Evolutionary conservation across 768 basidiomycete species (phyloP).

Genomic region (Lyophyllum decastes): DNA sequence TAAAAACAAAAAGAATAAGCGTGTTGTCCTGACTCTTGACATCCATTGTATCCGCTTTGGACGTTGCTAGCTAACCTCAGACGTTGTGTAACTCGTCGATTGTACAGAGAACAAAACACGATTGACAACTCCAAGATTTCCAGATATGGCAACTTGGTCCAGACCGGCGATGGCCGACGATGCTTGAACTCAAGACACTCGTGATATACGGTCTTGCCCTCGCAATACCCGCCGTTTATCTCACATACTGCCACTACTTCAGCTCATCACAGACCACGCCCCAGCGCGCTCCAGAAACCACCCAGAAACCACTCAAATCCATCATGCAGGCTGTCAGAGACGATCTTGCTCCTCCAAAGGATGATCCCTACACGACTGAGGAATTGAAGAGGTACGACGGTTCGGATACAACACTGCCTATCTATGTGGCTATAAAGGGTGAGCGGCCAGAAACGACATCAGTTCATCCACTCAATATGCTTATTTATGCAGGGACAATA

Average conservation of each 20-base stretch:
- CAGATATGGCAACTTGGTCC: neutral
- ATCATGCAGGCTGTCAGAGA: constrained; percentile 71
- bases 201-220: constrained; percentile 28
- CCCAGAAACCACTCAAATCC: constrained; percentile 42
- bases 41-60: neutral
- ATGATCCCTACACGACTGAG: constrained; percentile 73
- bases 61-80: neutral
- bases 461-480: neutral
- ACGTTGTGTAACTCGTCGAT: neutral
- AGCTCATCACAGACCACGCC: constrained; percentile 4
- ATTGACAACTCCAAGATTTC: neutral
- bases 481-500: constrained; percentile 63
- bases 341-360: constrained; percentile 70
- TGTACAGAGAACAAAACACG: neutral
- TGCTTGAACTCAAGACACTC: constrained; percentile 20
- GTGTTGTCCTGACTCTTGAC: neutral
- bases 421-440: constrained; percentile 96
- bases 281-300: constrained; percentile 25
- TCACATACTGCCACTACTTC: constrained; percentile 21
- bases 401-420: constrained; percentile 59
- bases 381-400: constrained; percentile 77
- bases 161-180: constrained; percentile 18
- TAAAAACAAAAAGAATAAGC: neutral
- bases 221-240: constrained; percentile 24
- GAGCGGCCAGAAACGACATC: constrained; percentile 4